Base-by-base conservation (phyloP, 495 filamentous ascomycete species). In the Physcia stellaris region DNA sequence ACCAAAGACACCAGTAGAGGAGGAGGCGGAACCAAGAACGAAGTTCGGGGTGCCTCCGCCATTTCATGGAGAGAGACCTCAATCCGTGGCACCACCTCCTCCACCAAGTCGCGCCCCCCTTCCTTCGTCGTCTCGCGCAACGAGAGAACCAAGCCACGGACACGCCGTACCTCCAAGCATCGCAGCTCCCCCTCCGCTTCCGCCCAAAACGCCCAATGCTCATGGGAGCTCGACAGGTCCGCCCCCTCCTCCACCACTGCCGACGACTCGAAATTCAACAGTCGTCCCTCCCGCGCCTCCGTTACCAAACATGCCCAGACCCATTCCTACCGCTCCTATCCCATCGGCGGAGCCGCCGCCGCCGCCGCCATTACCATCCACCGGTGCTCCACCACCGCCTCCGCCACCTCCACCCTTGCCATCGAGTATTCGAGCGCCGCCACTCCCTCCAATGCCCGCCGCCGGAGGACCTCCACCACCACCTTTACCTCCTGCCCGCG, bases 1-100 rank as follows among this genome's bases (percentile, higher is more conserved):
- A 26, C 82, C 87, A 2, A 95, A 95, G 58, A 81, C 75, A 3
- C 82, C 85, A 3, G 63, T 86, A 50, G 82, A 88, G 22, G 82
- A 86, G 15, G 50, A 62, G 13, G 41, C 54, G 47, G 54, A 69
- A 12, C 55, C 66, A 15, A 30, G 51, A 27, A 60, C 65, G 21
- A 79, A 64, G 44, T 84, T 81, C 53, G 73, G 69, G 16, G 86
- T 95, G 11, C 86, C 90, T 21, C 88, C 88, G 13, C 77, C 82
- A 16, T 94, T 94, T 53, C 59, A 70, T 36, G 79, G 80, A 26
- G 74, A 80, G 46, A 65, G 79, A 37, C 75, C 72, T 35, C 52
- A 67, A 1, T 68, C 68, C 12, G 66, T 24, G 51, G 54, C 70
- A 17, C 82, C 83, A 21, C 84, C 86, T 12, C 77, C 81, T 39